Evolutionary conservation across 2,329 filamentous ascomycete genomes (phyloP).

Genomic region (Fusarium piperis): DNA sequence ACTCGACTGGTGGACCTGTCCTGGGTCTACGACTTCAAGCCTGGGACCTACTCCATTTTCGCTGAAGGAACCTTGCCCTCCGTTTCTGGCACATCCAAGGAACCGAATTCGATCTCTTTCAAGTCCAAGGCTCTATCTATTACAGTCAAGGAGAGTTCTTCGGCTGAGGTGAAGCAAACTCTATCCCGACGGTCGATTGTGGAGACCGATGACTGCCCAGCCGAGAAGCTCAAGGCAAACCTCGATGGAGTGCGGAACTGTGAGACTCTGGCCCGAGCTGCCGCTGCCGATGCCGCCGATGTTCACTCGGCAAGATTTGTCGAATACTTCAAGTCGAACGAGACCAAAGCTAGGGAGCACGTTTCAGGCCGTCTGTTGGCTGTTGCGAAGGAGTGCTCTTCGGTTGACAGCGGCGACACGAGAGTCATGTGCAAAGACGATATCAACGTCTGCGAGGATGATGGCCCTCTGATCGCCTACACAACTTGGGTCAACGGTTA

Average conservation of each 20-base stretch:
- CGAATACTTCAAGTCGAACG: conserved; percentile 37
- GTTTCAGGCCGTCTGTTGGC: conserved; percentile 28
- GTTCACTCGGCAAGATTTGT: conserved; percentile 22
- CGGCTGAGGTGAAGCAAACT: not conserved
- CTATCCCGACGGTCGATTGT: conserved; percentile 10
- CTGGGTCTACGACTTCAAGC: conserved; percentile 11
- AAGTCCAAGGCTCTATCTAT: conserved; percentile 15
- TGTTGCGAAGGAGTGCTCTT: conserved; percentile 28
- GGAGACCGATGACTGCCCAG: not conserved
- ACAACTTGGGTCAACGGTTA: conserved; percentile 35
- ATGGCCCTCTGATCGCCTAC: conserved; percentile 29
- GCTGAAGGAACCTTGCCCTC: conserved; percentile 11
- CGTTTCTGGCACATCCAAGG: not conserved
- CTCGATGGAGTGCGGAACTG: conserved; percentile 19
- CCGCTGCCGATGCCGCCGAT: conserved; percentile 21
- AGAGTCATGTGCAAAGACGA: conserved; percentile 10
- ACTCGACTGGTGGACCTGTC: conserved; percentile 13
- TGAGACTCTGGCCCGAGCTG: conserved; percentile 25
- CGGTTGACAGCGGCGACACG: conserved; percentile 8
- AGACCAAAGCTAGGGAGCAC: conserved; percentile 21
- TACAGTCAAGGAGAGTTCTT: conserved; percentile 7
- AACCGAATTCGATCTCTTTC: not conserved
- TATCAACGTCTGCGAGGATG: conserved; percentile 16
- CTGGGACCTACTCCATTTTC: conserved; percentile 17
- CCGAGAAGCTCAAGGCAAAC: conserved; percentile 10